phyloP scores from a whole-genome alignment of 495 filamentous ascomycete genomes.

The Cercophora newfieldiana region DNA sequence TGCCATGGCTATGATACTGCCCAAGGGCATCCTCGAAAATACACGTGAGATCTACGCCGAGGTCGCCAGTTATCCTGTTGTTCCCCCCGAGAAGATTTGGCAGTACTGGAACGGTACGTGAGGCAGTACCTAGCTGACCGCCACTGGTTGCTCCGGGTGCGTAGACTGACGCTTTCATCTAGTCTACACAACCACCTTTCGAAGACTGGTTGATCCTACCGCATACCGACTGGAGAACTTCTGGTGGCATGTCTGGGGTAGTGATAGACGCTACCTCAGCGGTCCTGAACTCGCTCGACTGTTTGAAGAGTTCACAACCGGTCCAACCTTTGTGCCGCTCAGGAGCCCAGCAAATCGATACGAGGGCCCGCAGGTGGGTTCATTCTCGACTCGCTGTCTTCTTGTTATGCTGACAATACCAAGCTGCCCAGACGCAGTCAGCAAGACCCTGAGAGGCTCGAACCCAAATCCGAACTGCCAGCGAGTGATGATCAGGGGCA shows the following conservation, averaged over 20 bases:
- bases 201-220: constrained; percentile 52
- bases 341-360: constrained; percentile 45
- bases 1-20: constrained; percentile 41
- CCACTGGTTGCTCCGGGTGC: background rate
- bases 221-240: constrained; percentile 56
- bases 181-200: constrained; percentile 56
- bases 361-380: constrained; percentile 40
- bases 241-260: constrained; percentile 60
- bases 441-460: background rate
- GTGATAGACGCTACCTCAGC: constrained; percentile 45
- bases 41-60: constrained; percentile 44
- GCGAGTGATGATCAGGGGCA: background rate
- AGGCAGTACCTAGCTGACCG: background rate
- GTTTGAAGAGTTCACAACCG: constrained; percentile 51
- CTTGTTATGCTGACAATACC: constrained; percentile 15
- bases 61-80: constrained; percentile 47
- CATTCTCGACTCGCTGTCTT: background rate
- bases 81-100: constrained; percentile 50
- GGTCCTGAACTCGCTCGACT: constrained; percentile 48
- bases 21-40: constrained; percentile 51
- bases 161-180: constrained; percentile 17
- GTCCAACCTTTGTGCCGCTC: constrained; percentile 50
- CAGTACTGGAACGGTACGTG: constrained; percentile 53
- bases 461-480: background rate
- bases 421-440: constrained; percentile 6